Percentiles rank a stretch among this genome's conserved stretches.
Evolutionary conservation across 1,139 yeast genomes (phyloP).

Genomic region (Sugiyamaella japonica): DNA sequence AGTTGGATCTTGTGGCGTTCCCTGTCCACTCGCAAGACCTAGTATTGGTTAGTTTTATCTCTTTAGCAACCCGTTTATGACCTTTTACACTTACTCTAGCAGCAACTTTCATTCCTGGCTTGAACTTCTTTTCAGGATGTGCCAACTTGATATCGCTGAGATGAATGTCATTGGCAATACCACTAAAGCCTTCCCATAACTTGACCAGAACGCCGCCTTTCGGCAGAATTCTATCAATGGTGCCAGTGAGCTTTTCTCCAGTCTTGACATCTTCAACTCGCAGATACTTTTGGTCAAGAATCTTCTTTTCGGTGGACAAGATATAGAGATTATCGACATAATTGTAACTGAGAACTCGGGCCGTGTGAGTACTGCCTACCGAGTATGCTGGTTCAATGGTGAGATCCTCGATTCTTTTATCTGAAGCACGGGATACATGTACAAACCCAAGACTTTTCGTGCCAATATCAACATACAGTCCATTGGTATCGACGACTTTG

Average conservation of each 20-base stretch:
- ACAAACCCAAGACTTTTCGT: constrained; percentile 39
- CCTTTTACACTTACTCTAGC: constrained; percentile 52
- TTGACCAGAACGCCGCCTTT: constrained; percentile 71
- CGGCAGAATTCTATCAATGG: constrained; percentile 60
- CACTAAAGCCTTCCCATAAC: constrained; percentile 66
- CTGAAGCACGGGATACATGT: constrained; percentile 64
- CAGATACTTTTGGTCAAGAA: constrained; percentile 64
- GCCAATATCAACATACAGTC: constrained; percentile 47
- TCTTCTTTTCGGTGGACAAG: constrained; percentile 66
- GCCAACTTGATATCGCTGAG: constrained; percentile 81
- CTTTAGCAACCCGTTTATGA: background rate
- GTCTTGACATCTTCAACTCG: constrained; percentile 69
- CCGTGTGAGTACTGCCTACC: constrained; percentile 65
- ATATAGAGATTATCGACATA: constrained; percentile 63
- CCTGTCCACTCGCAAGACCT: constrained; percentile 44
- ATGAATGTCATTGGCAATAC: constrained; percentile 71
- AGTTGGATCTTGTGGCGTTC: constrained; percentile 51
- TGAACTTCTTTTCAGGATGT: constrained; percentile 90
- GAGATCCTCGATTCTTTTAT: constrained; percentile 49
- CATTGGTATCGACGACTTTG: constrained; percentile 47
- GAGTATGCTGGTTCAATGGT: constrained; percentile 45
- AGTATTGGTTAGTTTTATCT: background rate
- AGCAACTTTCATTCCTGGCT: constrained; percentile 74
- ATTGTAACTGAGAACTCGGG: constrained; percentile 75
- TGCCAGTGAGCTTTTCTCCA: constrained; percentile 59